These are phyloP conservation scores for Coemansia sp. DNA, from an alignment of 192 early-diverging fungal genomes.

Conservation along the genomic window DNA sequence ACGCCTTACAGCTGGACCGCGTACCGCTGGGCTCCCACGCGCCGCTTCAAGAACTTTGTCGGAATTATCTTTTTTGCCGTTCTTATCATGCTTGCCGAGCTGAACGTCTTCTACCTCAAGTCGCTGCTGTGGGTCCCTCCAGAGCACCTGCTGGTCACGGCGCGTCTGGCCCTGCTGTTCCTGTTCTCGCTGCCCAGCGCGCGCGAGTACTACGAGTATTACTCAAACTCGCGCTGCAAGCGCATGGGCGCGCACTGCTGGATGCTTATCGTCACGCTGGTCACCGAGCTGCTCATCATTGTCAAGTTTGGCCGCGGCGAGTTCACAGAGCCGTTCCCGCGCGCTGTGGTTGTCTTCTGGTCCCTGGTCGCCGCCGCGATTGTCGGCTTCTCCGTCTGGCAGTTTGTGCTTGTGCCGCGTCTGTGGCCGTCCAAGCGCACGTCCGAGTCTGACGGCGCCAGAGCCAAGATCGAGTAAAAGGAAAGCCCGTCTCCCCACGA, in stretches of 20 bases:
- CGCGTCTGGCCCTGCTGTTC: conserved; percentile 76
- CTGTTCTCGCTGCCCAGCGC: conserved; percentile 83
- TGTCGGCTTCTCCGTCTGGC: conserved; percentile 72
- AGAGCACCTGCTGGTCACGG: conserved; percentile 77
- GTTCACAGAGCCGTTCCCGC: conserved; percentile 79
- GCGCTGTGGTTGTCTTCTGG: conserved; percentile 74
- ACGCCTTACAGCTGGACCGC: conserved; percentile 93
- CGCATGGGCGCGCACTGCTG: conserved; percentile 93
- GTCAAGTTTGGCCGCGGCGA: conserved; percentile 88
- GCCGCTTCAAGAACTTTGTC: conserved; percentile 82
- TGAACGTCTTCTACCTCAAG: conserved; percentile 96
- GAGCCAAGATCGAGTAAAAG: conserved; percentile 14
- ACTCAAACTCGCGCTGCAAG: conserved; percentile 74
- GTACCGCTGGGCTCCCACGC: conserved; percentile 89
- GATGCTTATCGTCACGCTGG: conserved; percentile 80
- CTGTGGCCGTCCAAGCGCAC: conserved; percentile 2
- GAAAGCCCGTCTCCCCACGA: background rate
- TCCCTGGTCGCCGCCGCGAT: conserved; percentile 59
- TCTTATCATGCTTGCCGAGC: conserved; percentile 62
- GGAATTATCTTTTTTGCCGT: conserved; percentile 74
- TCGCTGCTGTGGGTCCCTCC: conserved; percentile 90
- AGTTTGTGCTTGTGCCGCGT: conserved; percentile 59
- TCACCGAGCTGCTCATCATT: conserved; percentile 89
- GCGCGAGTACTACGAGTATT: conserved; percentile 89
- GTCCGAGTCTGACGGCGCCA: background rate